Evolutionary conservation across 2,329 filamentous ascomycete species (phyloP).

Genomic region (Aschersonia sp.): DNA sequence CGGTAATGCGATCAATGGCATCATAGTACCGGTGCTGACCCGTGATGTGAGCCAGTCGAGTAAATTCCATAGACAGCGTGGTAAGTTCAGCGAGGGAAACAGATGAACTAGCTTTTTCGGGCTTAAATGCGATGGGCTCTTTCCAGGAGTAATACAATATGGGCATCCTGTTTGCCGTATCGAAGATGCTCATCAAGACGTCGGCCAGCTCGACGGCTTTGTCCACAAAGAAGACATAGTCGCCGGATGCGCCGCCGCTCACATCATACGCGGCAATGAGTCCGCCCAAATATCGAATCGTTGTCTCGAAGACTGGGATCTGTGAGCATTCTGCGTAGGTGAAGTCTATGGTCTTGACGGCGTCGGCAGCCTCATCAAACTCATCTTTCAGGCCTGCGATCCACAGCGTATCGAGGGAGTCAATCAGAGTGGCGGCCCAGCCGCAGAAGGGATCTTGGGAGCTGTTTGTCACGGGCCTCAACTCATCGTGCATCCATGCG

Average conservation of each 20-base stretch:
- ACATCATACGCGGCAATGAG: conserved; percentile 78
- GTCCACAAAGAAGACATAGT: conserved; percentile 53
- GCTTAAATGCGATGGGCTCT: conserved; percentile 46
- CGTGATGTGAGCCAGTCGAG: conserved; percentile 74
- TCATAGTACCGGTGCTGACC: conserved; percentile 76
- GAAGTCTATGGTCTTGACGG: conserved; percentile 66
- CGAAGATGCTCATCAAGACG: conserved; percentile 69
- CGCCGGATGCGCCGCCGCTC: conserved; percentile 41
- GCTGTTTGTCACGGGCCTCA: conserved; percentile 55
- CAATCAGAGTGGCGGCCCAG: conserved; percentile 80
- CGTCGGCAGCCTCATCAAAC: conserved; percentile 63
- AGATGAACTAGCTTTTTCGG: conserved; percentile 41
- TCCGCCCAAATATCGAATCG: conserved; percentile 82
- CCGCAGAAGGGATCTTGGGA: conserved; percentile 75
- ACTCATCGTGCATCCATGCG: conserved; percentile 79
- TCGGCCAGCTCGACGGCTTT: conserved; percentile 72
- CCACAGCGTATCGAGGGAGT: conserved; percentile 72
- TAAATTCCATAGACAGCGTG: conserved; percentile 78
- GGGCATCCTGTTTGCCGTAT: conserved; percentile 91
- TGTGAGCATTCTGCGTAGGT: conserved; percentile 50
- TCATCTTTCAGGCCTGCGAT: conserved; percentile 70
- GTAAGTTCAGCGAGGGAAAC: conserved; percentile 60
- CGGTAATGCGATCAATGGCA: conserved; percentile 71
- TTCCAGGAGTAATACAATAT: conserved; percentile 68
- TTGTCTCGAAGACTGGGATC: conserved; percentile 88